Conservation (phyloP, 192 early-diverging fungal species). For the Chytriomyces hyalinus region DNA sequence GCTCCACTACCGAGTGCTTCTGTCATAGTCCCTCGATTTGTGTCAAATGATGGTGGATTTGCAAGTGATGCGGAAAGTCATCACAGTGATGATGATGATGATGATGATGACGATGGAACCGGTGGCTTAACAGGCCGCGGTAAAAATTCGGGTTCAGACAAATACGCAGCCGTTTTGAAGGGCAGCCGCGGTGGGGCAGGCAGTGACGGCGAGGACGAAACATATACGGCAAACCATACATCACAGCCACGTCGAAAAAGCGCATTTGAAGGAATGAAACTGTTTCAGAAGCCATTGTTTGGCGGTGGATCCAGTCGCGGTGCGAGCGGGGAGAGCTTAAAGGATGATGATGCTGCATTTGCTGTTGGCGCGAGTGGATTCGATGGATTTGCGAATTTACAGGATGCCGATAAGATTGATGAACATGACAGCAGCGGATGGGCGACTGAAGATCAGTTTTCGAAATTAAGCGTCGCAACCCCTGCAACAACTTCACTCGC, state of each 20-base stretch:
- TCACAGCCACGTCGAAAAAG: not conserved
- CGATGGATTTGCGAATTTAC: constrained; percentile 1
- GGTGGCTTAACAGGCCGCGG: not conserved
- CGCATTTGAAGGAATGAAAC: not conserved
- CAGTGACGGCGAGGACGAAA: not conserved
- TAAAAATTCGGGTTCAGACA: not conserved
- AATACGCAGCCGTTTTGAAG: constrained; percentile 26
- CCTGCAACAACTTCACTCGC: not conserved
- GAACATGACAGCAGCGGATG: not conserved
- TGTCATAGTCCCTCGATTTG: not conserved
- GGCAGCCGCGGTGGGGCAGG: not conserved
- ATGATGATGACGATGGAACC: constrained; percentile 19
- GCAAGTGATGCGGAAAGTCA: not conserved
- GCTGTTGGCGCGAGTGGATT: not conserved
- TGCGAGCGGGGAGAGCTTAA: not conserved
- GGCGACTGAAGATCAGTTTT: constrained; percentile 8
- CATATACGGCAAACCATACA: not conserved
- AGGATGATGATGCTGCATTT: constrained; percentile 2
- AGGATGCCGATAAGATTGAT: not conserved
- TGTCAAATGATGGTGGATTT: not conserved
- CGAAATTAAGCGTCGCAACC: not conserved
- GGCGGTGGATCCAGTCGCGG: not conserved
- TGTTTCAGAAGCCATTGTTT: not conserved
- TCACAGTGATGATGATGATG: not conserved
- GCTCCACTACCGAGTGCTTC: not conserved